A percentile compares a stretch with the other conserved stretches of the same genome.
phyloP scores from a whole-genome alignment of 345 rosid genomes.

The Rhodamnia argentea region DNA sequence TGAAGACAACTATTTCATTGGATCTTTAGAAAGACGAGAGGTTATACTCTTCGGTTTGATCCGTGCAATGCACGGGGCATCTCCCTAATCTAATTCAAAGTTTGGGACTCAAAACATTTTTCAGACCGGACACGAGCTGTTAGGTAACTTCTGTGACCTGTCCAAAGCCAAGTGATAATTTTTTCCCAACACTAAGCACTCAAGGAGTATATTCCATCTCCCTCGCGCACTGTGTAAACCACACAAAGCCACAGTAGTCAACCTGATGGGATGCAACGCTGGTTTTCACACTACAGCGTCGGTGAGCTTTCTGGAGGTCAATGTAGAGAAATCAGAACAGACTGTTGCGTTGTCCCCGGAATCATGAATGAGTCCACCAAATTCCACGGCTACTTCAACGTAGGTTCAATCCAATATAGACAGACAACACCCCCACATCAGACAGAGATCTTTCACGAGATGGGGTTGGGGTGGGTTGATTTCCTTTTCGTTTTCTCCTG shows the following conservation, averaged over 20 bases:
- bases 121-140: neutral
- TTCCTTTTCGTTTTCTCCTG: neutral
- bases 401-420: neutral
- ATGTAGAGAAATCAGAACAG: neutral
- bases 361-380: neutral
- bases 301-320: neutral
- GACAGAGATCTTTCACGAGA: neutral
- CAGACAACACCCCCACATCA: neutral
- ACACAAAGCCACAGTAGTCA: neutral
- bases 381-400: neutral
- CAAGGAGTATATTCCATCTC: neutral
- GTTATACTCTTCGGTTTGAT: neutral
- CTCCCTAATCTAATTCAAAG: neutral
- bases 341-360: neutral
- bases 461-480: neutral
- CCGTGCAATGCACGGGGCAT: neutral
- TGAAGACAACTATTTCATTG: neutral
- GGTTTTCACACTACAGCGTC: neutral
- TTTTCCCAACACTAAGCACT: neutral
- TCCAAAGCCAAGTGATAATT: neutral
- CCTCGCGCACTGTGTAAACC: neutral
- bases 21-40: neutral
- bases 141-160: neutral
- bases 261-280: neutral
- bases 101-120: neutral